These are phyloP conservation scores for Nitzschia sp. DNA, from an alignment of 108 stramenopile species.

Conservation along the genomic window DNA sequence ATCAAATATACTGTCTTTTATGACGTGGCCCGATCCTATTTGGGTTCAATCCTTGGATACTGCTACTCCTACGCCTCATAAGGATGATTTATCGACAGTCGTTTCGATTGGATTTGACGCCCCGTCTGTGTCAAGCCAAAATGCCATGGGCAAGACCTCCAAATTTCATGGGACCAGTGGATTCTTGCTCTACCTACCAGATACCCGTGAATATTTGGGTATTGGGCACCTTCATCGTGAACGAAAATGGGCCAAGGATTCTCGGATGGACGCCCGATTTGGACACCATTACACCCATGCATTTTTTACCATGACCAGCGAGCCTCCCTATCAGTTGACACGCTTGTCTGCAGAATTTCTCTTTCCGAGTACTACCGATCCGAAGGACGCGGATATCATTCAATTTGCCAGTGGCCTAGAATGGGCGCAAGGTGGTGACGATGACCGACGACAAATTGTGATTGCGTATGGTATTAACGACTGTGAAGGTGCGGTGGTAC, in stretches of 20 bases:
- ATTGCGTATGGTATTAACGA: conserved; percentile 58
- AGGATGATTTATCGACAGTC: conserved; percentile 20
- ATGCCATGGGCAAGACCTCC: conserved; percentile 5
- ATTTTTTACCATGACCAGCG: conserved; percentile 32
- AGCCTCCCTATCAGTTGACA: conserved; percentile 34
- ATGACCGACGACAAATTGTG: conserved; percentile 15
- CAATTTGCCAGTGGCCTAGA: conserved; percentile 77
- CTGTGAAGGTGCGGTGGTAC: conserved; percentile 46
- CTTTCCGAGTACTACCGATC: conserved; percentile 21
- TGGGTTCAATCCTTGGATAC: conserved; percentile 51
- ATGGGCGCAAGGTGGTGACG: not conserved
- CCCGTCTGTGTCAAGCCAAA: not conserved
- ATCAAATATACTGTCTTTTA: conserved; percentile 25
- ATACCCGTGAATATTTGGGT: conserved; percentile 58
- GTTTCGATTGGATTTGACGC: not conserved
- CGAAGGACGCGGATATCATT: conserved; percentile 63
- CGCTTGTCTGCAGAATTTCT: conserved; percentile 68
- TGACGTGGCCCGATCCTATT: conserved; percentile 81
- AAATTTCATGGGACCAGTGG: conserved; percentile 74
- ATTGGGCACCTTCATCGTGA: conserved; percentile 77
- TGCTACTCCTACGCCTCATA: not conserved
- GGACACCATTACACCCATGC: conserved; percentile 80
- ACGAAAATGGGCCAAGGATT: conserved; percentile 34
- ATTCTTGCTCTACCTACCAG: conserved; percentile 54
- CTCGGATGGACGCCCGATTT: conserved; percentile 53